Conservation (phyloP, 1,284 basidiomycete species). For the Inonotus obliquus region DNA sequence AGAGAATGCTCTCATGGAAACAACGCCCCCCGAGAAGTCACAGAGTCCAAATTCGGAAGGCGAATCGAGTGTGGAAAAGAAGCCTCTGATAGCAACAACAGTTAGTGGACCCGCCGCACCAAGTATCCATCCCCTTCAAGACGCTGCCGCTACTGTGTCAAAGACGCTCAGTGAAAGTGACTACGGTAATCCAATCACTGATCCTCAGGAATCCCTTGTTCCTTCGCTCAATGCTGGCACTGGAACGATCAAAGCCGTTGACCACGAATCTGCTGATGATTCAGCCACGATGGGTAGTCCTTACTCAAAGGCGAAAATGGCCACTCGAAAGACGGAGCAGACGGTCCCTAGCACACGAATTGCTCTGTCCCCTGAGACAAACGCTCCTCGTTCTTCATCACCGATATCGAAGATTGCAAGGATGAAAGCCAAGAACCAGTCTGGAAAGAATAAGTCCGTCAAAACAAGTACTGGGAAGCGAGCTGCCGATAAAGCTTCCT, state of each 20-base stretch:
- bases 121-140: neutral
- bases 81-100: neutral
- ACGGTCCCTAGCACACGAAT: neutral
- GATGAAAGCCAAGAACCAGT: constrained; percentile 10
- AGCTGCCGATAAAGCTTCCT: neutral
- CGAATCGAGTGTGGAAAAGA: neutral
- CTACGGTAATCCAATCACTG: neutral
- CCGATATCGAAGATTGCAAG: constrained; percentile 4
- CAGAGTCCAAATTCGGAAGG: neutral
- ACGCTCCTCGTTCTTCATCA: constrained; percentile 1
- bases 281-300: neutral
- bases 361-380: neutral
- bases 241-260: no score
- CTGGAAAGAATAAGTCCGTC: neutral
- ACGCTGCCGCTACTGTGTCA: neutral
- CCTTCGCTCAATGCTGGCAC: no score
- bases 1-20: neutral
- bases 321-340: neutral
- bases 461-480: neutral
- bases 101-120: no score
- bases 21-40: neutral
- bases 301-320: neutral
- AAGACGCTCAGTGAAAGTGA: neutral
- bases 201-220: no score
- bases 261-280: neutral